A percentile compares a stretch with the other conserved stretches of the same genome.
Evolutionary conservation across 2,329 filamentous ascomycete species (phyloP).

Genomic region (Penicillium verrucosum): DNA sequence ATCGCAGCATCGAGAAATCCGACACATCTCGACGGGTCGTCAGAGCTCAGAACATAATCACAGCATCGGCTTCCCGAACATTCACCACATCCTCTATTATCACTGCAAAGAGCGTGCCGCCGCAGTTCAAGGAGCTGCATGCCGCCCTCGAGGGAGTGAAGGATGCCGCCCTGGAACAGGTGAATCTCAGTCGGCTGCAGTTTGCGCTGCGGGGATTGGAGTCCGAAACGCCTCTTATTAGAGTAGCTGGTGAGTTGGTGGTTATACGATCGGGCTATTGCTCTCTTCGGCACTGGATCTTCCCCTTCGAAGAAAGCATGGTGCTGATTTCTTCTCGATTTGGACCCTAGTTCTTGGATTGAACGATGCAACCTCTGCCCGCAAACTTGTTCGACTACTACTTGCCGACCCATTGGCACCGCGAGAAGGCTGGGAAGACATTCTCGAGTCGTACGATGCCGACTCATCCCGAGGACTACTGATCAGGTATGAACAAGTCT

Average conservation of each 20-base stretch:
- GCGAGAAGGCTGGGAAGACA: conserved; percentile 64
- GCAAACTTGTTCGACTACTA: conserved; percentile 63
- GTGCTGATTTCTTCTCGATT: background rate
- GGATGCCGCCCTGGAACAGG: conserved; percentile 52
- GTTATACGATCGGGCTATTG: background rate
- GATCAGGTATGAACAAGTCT: conserved; percentile 50
- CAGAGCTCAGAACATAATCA: conserved; percentile 8
- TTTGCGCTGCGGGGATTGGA: conserved; percentile 59
- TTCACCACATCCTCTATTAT: conserved; percentile 53
- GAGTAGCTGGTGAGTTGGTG: conserved; percentile 51
- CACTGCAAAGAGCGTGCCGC: conserved; percentile 53
- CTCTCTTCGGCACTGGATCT: background rate
- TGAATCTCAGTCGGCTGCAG: conserved; percentile 58
- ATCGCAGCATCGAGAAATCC: conserved; percentile 12
- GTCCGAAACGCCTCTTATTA: conserved; percentile 51
- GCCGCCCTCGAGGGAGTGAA: conserved; percentile 52
- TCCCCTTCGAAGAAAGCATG: background rate
- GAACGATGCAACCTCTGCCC: conserved; percentile 50
- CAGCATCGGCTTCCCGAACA: conserved; percentile 23
- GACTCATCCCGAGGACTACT: conserved; percentile 56
- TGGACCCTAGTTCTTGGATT: conserved; percentile 48
- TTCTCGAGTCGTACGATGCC: conserved; percentile 52
- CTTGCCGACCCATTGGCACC: conserved; percentile 66
- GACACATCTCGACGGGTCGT: conserved; percentile 10
- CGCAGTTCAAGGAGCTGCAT: conserved; percentile 53